Conservation (phyloP, 2,329 filamentous ascomycete species). For the Fusarium sp. region DNA sequence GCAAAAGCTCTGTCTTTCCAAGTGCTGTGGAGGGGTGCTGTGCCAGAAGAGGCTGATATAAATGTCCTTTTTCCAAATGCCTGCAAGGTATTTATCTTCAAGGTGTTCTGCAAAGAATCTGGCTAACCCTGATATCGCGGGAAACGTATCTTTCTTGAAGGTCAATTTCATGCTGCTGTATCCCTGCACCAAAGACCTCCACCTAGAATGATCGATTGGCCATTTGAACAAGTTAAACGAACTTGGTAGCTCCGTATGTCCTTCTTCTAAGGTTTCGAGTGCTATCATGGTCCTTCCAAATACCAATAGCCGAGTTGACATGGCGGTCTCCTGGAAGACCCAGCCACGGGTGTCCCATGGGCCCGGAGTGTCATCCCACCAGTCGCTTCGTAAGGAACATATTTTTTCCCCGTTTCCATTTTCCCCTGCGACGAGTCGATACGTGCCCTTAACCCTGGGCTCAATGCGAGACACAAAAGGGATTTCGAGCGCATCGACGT, state of each 20-base stretch:
- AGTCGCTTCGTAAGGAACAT: too few relatives aligned
- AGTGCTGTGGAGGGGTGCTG: rapidly evolving
- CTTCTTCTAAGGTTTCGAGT: not conserved
- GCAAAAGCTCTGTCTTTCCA: not conserved
- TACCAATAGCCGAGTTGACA: not conserved
- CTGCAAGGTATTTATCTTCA: not conserved
- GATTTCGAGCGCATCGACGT: not conserved
- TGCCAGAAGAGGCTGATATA: not conserved
- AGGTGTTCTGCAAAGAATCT: not conserved
- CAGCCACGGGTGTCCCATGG: not conserved
- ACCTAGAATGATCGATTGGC: not conserved
- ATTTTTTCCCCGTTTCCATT: not conserved
- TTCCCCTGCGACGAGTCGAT: not conserved
- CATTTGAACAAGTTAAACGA: too few relatives aligned
- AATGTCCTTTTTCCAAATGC: not conserved
- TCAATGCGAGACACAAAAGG: not conserved
- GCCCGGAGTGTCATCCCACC: rapidly evolving
- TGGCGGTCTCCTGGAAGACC: not conserved
- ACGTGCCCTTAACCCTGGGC: not conserved
- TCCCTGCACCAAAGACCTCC: rapidly evolving
- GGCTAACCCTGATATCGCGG: not conserved
- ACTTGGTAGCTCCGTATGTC: too few relatives aligned
- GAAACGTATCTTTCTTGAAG: not conserved
- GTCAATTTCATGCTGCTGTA: rapidly evolving
- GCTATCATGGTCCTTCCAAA: not conserved